phyloP scores from a whole-genome alignment of 352 stramenopile species.

The Nothophytophthora sp. region DNA sequence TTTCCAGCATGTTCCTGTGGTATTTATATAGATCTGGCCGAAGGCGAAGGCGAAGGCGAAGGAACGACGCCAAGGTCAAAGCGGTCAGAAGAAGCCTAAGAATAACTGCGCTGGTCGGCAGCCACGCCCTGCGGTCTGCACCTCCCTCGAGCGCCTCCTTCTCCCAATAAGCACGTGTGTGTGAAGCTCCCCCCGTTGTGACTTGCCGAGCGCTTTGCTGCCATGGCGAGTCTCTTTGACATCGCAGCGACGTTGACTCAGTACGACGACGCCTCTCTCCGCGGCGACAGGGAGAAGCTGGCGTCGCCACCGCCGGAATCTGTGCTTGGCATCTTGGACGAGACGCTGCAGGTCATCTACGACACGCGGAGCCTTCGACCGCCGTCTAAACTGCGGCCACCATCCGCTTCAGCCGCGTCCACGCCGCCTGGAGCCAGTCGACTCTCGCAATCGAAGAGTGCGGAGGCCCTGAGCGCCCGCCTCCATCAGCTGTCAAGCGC shows the following conservation, averaged over 20 bases:
- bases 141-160: no score
- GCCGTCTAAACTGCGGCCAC: slow-evolving; percentile 1
- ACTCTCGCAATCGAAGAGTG: slow-evolving; percentile 21
- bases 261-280: slow-evolving; percentile 16
- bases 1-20: no score
- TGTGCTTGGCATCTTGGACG: slow-evolving; percentile 45
- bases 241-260: slow-evolving; percentile 50
- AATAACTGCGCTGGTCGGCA: no score
- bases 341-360: slow-evolving; percentile 59
- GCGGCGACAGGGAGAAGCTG: not conserved
- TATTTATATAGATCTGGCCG: no score
- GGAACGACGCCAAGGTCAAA: no score
- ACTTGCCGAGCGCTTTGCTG: no score
- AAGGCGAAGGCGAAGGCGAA: no score
- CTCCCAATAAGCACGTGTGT: no score
- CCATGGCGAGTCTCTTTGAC: slow-evolving; percentile 64
- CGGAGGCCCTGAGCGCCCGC: slow-evolving; percentile 13
- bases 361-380: slow-evolving; percentile 11
- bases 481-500: slow-evolving; percentile 17
- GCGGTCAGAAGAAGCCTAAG: no score
- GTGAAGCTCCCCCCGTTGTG: not conserved
- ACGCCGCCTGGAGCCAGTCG: slow-evolving; percentile 11
- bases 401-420: slow-evolving; percentile 17
- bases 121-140: no score
- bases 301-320: slow-evolving; percentile 15